Evolutionary conservation across 305 asterid species (phyloP).

Genomic region (Galium porrigens): DNA sequence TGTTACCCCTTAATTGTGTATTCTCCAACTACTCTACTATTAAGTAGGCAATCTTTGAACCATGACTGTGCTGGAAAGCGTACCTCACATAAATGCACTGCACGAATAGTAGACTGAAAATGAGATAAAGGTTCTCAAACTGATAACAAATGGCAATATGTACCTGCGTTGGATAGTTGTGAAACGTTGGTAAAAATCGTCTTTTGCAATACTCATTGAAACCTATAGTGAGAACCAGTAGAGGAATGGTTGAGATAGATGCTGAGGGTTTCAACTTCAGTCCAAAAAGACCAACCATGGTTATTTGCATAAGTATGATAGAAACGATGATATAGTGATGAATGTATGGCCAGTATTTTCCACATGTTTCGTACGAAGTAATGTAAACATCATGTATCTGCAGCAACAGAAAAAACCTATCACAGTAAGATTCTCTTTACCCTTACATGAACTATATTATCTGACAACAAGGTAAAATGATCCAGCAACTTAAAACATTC

Average conservation of each 20-base stretch:
- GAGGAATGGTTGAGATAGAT: slow-evolving; percentile 56
- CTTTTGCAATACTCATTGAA: slow-evolving; percentile 81
- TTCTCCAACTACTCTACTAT: background rate
- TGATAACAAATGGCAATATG: background rate
- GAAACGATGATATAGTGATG: slow-evolving; percentile 66
- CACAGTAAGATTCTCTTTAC: background rate
- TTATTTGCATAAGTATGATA: slow-evolving; percentile 62
- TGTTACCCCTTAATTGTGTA: background rate
- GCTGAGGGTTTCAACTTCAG: slow-evolving; percentile 83
- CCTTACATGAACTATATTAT: background rate
- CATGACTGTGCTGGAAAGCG: background rate
- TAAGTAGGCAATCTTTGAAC: background rate
- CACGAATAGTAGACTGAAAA: background rate
- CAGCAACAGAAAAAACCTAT: slow-evolving; percentile 11
- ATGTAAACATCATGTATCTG: slow-evolving; percentile 78
- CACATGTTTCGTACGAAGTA: slow-evolving; percentile 76
- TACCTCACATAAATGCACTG: background rate
- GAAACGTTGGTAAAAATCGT: slow-evolving; percentile 71
- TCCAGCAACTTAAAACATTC: background rate
- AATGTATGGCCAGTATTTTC: slow-evolving; percentile 82
- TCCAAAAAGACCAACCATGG: slow-evolving; percentile 85
- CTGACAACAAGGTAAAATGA: background rate
- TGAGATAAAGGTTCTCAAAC: background rate
- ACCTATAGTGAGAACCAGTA: slow-evolving; percentile 49
- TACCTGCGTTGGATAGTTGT: slow-evolving; percentile 63